phyloP scores from a whole-genome alignment of 805 yeast species.

The Nakazawaea ishiwadae region DNA sequence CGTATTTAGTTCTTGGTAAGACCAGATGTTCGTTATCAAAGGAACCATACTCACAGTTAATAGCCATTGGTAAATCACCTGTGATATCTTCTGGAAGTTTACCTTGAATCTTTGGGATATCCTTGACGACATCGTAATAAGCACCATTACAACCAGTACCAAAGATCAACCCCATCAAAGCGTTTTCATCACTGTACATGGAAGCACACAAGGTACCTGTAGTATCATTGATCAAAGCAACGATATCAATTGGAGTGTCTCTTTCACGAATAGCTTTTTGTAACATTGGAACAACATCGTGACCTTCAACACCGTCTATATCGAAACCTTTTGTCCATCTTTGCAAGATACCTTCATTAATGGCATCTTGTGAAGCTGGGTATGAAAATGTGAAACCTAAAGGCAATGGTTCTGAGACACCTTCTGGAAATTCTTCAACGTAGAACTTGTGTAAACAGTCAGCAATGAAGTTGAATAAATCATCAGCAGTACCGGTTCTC shows the following conservation, averaged over 20 bases:
- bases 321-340: slow-evolving; percentile 98
- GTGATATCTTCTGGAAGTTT: slow-evolving; percentile 58
- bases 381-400: slow-evolving; percentile 94
- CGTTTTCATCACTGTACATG: slow-evolving; percentile 80
- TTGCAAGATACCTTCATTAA: slow-evolving; percentile 83
- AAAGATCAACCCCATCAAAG: slow-evolving; percentile 92
- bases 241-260: slow-evolving; percentile 75
- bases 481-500: slow-evolving; percentile 75
- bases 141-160: slow-evolving; percentile 99
- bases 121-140: slow-evolving; percentile 71
- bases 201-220: slow-evolving; percentile 97
- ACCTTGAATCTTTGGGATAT: slow-evolving; percentile 81
- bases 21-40: slow-evolving; percentile 85
- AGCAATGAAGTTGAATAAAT: slow-evolving; percentile 84
- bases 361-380: slow-evolving; percentile 80
- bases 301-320: slow-evolving; percentile 88
- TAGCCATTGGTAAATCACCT: slow-evolving; percentile 76
- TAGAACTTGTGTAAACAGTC: slow-evolving; percentile 70
- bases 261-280: slow-evolving; percentile 64
- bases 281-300: slow-evolving; percentile 89
- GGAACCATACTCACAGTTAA: slow-evolving; percentile 98
- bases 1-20: slow-evolving; percentile 89
- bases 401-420: slow-evolving; percentile 54
- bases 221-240: slow-evolving; percentile 93
- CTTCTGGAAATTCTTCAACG: slow-evolving; percentile 60